phyloP scores from a whole-genome alignment of 805 yeast species.

The Kazachstania africana region DNA sequence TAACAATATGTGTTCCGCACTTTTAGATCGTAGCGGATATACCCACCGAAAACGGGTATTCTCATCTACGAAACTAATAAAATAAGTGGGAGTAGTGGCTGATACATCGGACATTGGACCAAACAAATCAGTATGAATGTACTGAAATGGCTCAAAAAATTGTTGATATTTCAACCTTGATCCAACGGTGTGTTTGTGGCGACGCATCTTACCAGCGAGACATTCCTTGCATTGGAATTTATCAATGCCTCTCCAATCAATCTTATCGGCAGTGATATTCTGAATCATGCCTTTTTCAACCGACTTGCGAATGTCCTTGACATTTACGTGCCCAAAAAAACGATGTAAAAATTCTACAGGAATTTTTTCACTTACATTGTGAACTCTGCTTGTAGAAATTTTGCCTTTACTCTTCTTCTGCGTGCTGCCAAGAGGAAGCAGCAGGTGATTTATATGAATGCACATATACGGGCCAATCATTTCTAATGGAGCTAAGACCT shows the following conservation, averaged over 20 bases:
- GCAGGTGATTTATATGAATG: background rate
- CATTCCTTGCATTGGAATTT: conserved; percentile 26
- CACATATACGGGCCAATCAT: background rate
- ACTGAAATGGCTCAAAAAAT: background rate
- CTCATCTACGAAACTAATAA: conserved; percentile 4
- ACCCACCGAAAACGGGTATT: conserved; percentile 5
- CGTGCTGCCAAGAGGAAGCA: background rate
- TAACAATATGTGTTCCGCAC: background rate
- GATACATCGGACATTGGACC: background rate
- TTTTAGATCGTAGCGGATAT: conserved; percentile 1
- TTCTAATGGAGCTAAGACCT: background rate
- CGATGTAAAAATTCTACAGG: background rate
- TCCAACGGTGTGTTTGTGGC: background rate
- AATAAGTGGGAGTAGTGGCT: background rate
- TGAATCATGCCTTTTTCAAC: background rate
- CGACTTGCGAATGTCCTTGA: background rate
- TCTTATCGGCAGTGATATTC: background rate
- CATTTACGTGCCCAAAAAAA: background rate
- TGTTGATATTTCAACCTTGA: background rate
- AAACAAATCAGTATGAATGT: background rate
- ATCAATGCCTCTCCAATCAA: conserved; percentile 10
- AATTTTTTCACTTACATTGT: background rate
- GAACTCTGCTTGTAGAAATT: too few species aligned
- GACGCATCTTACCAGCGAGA: background rate
- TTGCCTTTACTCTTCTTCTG: too few species aligned